Evolutionary conservation across 2,329 filamentous ascomycete genomes (phyloP).

Genomic region (Hymenoscyphus salicellus): DNA sequence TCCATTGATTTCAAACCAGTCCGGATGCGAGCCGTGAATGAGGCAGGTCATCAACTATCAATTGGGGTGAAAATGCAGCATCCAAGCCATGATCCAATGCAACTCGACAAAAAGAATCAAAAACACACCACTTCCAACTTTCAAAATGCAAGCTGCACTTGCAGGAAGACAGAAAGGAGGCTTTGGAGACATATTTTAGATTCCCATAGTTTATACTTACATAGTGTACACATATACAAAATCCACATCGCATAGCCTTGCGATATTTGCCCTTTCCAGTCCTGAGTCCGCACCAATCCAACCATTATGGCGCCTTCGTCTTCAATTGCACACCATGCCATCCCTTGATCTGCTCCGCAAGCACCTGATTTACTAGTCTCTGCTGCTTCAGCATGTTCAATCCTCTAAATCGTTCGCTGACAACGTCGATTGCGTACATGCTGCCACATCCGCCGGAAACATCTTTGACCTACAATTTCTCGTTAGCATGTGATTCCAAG

Average conservation of each 20-base stretch:
- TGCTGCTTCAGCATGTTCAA: slow-evolving; percentile 76
- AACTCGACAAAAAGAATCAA: not conserved
- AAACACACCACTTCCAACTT: not conserved
- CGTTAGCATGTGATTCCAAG: not conserved
- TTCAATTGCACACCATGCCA: slow-evolving; percentile 84
- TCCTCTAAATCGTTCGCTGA: slow-evolving; percentile 68
- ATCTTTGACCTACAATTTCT: slow-evolving; percentile 57
- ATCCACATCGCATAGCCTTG: not conserved
- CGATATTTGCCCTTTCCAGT: not conserved
- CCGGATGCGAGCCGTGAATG: not conserved
- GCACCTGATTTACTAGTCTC: slow-evolving; percentile 70
- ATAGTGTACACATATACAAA: not conserved
- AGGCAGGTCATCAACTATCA: not conserved
- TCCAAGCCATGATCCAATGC: not conserved
- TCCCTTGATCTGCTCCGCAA: slow-evolving; percentile 71
- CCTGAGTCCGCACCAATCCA: not conserved
- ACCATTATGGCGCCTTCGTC: slow-evolving; percentile 50
- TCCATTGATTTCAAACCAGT: not conserved
- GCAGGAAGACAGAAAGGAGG: not conserved
- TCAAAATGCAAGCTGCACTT: not conserved
- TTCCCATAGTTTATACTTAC: not conserved
- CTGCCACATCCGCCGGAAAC: slow-evolving; percentile 80
- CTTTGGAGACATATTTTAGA: not conserved
- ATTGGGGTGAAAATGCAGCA: not conserved
- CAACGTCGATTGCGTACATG: slow-evolving; percentile 83